phyloP scores from a whole-genome alignment of 805 yeast species.

The Grigorovia humatica region DNA sequence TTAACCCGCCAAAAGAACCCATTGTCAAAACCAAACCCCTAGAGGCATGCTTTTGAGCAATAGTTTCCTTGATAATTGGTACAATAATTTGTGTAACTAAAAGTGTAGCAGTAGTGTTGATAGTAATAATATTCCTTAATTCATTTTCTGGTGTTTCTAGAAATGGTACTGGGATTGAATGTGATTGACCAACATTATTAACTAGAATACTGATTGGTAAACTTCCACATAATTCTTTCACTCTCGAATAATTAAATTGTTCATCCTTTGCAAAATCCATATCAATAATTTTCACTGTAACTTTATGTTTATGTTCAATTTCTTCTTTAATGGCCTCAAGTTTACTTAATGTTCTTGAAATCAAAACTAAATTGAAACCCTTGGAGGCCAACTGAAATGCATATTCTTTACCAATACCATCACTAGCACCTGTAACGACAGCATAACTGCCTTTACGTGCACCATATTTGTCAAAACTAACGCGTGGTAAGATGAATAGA shows the following conservation, averaged over 20 bases:
- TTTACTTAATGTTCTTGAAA: conserved; percentile 76
- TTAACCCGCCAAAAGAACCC: conserved; percentile 95
- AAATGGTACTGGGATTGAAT: conserved; percentile 91
- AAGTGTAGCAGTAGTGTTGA: conserved; percentile 78
- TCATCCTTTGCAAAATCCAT: conserved; percentile 68
- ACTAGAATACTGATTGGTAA: conserved; percentile 65
- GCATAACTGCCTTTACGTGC: conserved; percentile 71
- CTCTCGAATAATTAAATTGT: conserved; percentile 42
- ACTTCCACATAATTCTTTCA: conserved; percentile 37
- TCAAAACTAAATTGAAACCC: conserved; percentile 74
- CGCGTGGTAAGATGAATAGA: conserved; percentile 53
- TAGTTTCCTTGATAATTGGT: conserved; percentile 55
- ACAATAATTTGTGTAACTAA: conserved; percentile 70
- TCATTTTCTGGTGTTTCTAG: conserved; percentile 68
- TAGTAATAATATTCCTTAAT: conserved; percentile 66
- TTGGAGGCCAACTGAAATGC: conserved; percentile 74
- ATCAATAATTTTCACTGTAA: conserved; percentile 56
- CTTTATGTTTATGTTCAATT: conserved; percentile 48
- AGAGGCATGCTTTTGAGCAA: conserved; percentile 26
- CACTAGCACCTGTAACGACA: conserved; percentile 94
- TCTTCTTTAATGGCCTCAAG: conserved; percentile 56
- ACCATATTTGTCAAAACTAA: conserved; percentile 58
- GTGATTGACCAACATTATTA: conserved; percentile 93
- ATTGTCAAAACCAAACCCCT: conserved; percentile 78
- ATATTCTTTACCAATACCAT: conserved; percentile 93